Evolutionary conservation across 1,284 basidiomycete species (phyloP).

Genomic region (Marasmius sp.): DNA sequence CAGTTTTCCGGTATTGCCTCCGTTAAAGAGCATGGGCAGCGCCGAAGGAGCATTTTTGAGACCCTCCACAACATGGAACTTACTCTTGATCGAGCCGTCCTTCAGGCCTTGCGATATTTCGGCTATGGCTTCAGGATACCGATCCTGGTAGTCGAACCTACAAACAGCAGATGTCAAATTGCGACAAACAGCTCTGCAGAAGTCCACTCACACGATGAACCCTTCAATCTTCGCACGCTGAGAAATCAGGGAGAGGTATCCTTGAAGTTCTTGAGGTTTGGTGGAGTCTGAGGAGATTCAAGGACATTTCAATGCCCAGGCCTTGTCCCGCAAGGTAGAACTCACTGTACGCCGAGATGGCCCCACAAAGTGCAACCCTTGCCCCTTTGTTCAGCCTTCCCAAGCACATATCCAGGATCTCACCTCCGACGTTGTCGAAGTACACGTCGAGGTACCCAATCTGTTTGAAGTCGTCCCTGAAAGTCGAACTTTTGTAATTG

Average conservation of each 20-base stretch:
- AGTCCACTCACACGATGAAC: slow-evolving; percentile 69
- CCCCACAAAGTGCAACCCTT: slow-evolving; percentile 74
- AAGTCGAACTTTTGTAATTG: slow-evolving; percentile 84
- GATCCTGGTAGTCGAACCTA: slow-evolving; percentile 66
- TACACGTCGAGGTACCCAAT: slow-evolving; percentile 74
- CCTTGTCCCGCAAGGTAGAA: too few relatives aligned
- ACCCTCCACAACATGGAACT: slow-evolving; percentile 76
- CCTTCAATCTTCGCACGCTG: slow-evolving; percentile 80
- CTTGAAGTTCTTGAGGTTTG: slow-evolving; percentile 58
- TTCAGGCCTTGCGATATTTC: slow-evolving; percentile 56
- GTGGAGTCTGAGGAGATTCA: slow-evolving; percentile 38
- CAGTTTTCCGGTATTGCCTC: slow-evolving; percentile 85
- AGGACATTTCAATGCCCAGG: background rate
- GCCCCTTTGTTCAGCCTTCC: slow-evolving; percentile 75
- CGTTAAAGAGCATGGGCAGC: slow-evolving; percentile 70
- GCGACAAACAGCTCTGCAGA: background rate
- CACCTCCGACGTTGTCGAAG: slow-evolving; percentile 89
- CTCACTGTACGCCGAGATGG: background rate
- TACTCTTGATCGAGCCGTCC: slow-evolving; percentile 78
- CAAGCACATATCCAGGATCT: slow-evolving; percentile 77
- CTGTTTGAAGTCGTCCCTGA: slow-evolving; percentile 64
- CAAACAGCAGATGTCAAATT: slow-evolving; percentile 1
- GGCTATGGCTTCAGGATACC: slow-evolving; percentile 52
- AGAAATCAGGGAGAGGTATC: slow-evolving; percentile 68
- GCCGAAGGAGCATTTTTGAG: slow-evolving; percentile 71